Evolutionary conservation across 306 rosid species (phyloP).

Genomic region (Quercus alba): DNA sequence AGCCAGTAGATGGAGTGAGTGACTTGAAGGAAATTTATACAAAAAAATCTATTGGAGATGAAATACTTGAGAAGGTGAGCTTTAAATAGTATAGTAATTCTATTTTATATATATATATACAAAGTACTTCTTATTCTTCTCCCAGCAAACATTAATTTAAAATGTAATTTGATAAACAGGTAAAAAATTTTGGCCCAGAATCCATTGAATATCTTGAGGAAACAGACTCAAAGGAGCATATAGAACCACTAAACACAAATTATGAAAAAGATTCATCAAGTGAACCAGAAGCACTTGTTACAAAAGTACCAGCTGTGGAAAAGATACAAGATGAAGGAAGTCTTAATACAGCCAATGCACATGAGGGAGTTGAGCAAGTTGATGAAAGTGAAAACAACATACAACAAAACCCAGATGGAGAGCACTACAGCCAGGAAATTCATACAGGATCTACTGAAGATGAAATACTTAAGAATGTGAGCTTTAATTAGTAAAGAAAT

Average conservation of each 20-base stretch:
- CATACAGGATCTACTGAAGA: neutral
- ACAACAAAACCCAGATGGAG: neutral
- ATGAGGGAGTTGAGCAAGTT: neutral
- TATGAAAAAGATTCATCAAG: neutral
- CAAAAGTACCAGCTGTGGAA: too few species aligned
- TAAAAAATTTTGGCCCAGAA: neutral
- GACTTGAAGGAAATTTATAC: neutral
- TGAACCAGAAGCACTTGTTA: too few species aligned
- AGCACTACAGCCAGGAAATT: neutral
- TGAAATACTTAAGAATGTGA: neutral
- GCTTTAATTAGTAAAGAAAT: neutral
- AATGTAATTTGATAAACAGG: too few species aligned
- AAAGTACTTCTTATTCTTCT: too few species aligned
- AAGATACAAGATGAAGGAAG: too few species aligned
- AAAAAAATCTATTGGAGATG: neutral
- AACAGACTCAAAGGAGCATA: neutral
- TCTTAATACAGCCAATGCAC: neutral
- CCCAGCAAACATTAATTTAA: too few species aligned
- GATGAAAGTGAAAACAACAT: neutral
- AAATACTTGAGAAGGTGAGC: slow-evolving; percentile 21
- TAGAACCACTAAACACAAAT: neutral
- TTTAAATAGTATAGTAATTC: neutral
- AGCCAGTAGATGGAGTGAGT: neutral
- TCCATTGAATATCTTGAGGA: neutral
- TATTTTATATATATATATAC: too few species aligned